Conservation (phyloP, 495 filamentous ascomycete genomes). For the Xylaria cubensis region DNA sequence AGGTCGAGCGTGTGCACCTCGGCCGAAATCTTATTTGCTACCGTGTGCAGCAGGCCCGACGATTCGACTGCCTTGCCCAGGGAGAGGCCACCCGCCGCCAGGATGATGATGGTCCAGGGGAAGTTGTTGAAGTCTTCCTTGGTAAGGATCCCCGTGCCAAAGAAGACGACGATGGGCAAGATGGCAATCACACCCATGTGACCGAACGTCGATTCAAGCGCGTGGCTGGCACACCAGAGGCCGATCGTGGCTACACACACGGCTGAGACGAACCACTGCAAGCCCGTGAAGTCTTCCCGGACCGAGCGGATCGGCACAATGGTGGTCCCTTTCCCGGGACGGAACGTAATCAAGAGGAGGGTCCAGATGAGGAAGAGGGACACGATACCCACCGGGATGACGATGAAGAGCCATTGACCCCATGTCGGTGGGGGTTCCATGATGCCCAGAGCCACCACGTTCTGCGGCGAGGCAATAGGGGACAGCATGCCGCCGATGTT, state of each 20-base stretch:
- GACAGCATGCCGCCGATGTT: constrained; percentile 97
- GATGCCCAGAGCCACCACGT: constrained; percentile 93
- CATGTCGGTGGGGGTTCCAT: constrained; percentile 91
- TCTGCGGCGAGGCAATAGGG: constrained; percentile 96
- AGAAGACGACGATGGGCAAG: constrained; percentile 94
- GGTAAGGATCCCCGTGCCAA: constrained; percentile 94
- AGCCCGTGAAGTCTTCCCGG: constrained; percentile 83
- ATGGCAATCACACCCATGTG: constrained; percentile 99
- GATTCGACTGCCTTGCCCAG: constrained; percentile 94
- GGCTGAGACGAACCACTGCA: constrained; percentile 90
- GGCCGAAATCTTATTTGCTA: constrained; percentile 75
- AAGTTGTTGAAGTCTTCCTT: constrained; percentile 99
- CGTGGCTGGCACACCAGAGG: constrained; percentile 91
- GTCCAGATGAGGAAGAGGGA: constrained; percentile 90
- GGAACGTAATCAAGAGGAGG: constrained; percentile 83
- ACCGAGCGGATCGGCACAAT: constrained; percentile 90
- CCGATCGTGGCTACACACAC: constrained; percentile 87
- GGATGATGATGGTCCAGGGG: constrained; percentile 99
- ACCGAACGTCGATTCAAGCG: constrained; percentile 84
- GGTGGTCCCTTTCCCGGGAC: constrained; percentile 81
- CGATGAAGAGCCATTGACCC: constrained; percentile 96
- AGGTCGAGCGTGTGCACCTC: constrained; percentile 79
- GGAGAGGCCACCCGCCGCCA: constrained; percentile 90
- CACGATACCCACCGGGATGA: constrained; percentile 89
- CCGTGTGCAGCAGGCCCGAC: constrained; percentile 89